Conservation (phyloP, 495 filamentous ascomycete genomes). For the Neurospora terricola region DNA sequence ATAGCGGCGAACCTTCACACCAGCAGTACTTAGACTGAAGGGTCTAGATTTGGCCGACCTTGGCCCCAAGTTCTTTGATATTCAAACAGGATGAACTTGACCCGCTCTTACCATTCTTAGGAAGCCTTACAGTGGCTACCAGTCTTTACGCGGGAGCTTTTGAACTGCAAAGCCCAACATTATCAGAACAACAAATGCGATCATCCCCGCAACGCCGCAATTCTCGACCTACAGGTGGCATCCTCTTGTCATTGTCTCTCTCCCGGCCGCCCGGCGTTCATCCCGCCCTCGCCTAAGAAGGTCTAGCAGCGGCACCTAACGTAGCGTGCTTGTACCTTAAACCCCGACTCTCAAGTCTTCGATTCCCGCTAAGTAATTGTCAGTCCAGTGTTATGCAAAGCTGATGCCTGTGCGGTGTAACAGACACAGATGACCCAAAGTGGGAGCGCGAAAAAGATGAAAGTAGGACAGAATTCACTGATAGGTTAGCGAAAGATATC, state of each 20-base stretch:
- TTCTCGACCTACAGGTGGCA: neutral
- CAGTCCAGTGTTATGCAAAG: neutral
- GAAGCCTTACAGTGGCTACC: neutral
- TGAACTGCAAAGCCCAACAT: neutral
- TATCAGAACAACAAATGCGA: neutral
- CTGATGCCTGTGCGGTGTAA: neutral
- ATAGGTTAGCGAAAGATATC: neutral
- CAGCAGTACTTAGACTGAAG: neutral
- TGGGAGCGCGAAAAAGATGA: neutral
- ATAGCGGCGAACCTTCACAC: neutral
- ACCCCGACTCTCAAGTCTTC: neutral
- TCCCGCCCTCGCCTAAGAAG: neutral
- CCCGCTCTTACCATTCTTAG: neutral
- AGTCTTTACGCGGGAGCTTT: neutral
- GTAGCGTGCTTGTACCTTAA: neutral
- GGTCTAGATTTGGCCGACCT: neutral
- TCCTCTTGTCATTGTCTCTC: neutral
- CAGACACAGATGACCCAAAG: neutral
- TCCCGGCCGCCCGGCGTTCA: neutral
- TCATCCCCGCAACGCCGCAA: neutral
- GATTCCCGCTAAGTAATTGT: neutral
- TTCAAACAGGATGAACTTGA: neutral
- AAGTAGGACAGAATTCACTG: neutral
- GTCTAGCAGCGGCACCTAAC: neutral
- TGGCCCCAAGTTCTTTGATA: neutral